Base-by-base conservation (phyloP, 495 filamentous ascomycete species). In the Xylaria curta region DNA sequence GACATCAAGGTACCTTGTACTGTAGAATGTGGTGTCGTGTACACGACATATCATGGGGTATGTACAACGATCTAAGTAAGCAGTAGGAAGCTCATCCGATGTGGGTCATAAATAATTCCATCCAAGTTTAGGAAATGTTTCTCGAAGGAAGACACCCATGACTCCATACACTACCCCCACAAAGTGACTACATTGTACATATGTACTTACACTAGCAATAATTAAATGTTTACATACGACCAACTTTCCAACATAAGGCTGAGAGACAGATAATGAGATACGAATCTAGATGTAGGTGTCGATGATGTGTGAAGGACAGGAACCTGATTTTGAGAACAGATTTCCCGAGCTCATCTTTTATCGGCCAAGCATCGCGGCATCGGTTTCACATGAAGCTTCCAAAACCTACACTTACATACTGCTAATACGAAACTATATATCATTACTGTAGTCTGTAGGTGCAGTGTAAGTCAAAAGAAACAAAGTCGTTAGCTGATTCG, bases 41-140 rank as follows among this genome's bases (percentile, higher is more conserved):
- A 24, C 33, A 21, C 28, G 33, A 36, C 54, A 19, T 31, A 33
- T 36, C 9, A 15, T 13, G 21, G 49, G 24, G 19, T 24, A 56
- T 12, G 26, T 56, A 56, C 53, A 31, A 31, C 53, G 13, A 24
- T 51, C 49, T n/a, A 24, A 51, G n/a, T n/a, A 19, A 46, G 51
- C 51, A 56, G 17, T 12, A 38, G 42, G 40, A 31, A 47, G 10
- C 4, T 19, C 44, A 51, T 38, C 63, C 63, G 46, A 66, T 51
- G 63, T 66, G 63, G 63, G 46, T 36, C 63, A 67, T 67, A 38
- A 31, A 31, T 38, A 44, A 56, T 67, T 56, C 65, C 65, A 67
- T 56, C 33, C 65, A 67, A 12, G 65, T 56, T 44, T 56, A 12
- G 49, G 49, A 56, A 54, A 56, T 54, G 65, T 56, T 54, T 56